phyloP scores from a whole-genome alignment of 768 basidiomycete genomes.

The Auriculariales sp. region DNA sequence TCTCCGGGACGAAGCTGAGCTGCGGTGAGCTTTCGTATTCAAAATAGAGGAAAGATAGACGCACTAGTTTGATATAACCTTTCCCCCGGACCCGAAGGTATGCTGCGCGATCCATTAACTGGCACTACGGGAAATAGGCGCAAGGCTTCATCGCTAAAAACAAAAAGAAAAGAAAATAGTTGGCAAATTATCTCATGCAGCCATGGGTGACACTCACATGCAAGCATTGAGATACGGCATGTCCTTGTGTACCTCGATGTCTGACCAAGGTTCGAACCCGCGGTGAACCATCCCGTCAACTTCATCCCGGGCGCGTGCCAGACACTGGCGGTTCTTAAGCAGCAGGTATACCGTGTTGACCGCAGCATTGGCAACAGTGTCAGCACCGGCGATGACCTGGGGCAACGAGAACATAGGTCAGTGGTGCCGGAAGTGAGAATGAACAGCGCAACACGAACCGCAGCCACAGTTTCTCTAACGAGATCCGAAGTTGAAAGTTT shows the following conservation, averaged over 20 bases:
- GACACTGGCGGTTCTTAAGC: conserved; percentile 2
- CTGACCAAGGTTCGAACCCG: background rate
- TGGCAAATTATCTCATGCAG: background rate
- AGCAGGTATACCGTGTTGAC: conserved; percentile 12
- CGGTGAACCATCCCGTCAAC: conserved; percentile 3
- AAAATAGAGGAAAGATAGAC: conserved; percentile 8
- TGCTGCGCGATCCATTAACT: conserved; percentile 30
- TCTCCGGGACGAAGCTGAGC: conserved; percentile 28
- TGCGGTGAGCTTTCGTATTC: background rate
- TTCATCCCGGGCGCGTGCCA: conserved; percentile 6
- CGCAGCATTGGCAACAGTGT: conserved; percentile 17
- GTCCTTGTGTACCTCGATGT: background rate
- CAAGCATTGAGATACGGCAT: conserved; percentile 3
- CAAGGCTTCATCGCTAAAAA: conserved; percentile 34
- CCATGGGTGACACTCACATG: background rate
- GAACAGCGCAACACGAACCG: too few species aligned
- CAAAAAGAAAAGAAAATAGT: too few species aligned
- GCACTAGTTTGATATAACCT: conserved; percentile 25
- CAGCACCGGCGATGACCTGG: background rate
- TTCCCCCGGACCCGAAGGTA: conserved; percentile 22
- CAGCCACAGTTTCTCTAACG: too few species aligned
- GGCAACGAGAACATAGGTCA: too few species aligned
- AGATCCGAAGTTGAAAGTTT: too few species aligned
- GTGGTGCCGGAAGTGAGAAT: background rate
- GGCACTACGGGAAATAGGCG: conserved; percentile 35